Evolutionary conservation across 164 flowering plant genomes (phyloP).

Genomic region (Sedum album): DNA sequence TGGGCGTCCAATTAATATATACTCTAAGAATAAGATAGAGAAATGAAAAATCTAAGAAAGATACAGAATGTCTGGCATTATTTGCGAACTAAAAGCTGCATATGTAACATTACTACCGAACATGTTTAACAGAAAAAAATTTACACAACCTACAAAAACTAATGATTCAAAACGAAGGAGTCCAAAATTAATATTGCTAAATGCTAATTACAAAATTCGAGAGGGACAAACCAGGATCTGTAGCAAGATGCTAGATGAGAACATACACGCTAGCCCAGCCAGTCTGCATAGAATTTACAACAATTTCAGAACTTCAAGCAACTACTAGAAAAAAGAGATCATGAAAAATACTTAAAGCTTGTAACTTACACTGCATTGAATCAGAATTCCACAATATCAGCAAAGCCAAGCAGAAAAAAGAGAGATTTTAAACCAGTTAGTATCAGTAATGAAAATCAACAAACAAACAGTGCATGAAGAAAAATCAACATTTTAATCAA

Average conservation of each 20-base stretch:
- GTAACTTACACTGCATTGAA: constrained; percentile 49
- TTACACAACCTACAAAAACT: neutral
- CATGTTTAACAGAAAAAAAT: too few relatives aligned
- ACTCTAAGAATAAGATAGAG: too few relatives aligned
- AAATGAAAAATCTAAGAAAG: too few relatives aligned
- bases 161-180: neutral
- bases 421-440: constrained; percentile 10
- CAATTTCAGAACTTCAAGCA: constrained; percentile 6
- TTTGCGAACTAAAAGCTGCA: too few relatives aligned
- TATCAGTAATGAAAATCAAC: constrained; percentile 8
- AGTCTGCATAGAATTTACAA: constrained; percentile 44
- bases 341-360: too few relatives aligned
- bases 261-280: constrained; percentile 97
- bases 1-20: too few relatives aligned
- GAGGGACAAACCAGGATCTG: constrained; percentile 73
- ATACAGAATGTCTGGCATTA: too few relatives aligned
- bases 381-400: constrained; percentile 7
- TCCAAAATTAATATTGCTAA: too few relatives aligned
- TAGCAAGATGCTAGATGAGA: constrained; percentile 79
- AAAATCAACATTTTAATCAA: neutral
- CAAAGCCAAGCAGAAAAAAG: constrained; percentile 12
- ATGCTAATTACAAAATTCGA: neutral
- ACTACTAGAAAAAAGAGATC: constrained; percentile 6
- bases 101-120: too few relatives aligned
- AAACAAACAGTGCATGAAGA: neutral